Conservation (phyloP, 176 grass and related monocot species). For the Dendrocalamus sinicus region DNA sequence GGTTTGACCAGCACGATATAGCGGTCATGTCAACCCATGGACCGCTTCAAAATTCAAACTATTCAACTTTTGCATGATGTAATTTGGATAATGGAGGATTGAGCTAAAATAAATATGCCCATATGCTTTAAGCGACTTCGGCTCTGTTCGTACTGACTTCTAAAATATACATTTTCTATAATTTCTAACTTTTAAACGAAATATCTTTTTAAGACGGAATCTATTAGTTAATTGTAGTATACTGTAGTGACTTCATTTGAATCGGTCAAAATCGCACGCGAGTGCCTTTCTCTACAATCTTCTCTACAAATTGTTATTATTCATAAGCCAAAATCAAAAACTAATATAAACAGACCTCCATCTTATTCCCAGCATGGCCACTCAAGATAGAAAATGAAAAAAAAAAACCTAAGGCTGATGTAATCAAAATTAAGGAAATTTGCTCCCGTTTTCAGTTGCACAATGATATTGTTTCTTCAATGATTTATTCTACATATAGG, state of each 20-base stretch:
- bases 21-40: constrained; percentile 35
- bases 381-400: not conserved
- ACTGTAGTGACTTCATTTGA: too few species aligned
- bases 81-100: not conserved
- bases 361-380: not conserved
- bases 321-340: too few species aligned
- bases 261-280: too few species aligned
- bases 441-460: not conserved
- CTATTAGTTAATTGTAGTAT: too few species aligned
- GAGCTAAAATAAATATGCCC: not conserved
- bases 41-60: not conserved
- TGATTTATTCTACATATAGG: not conserved
- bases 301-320: too few species aligned
- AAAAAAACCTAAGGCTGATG: not conserved
- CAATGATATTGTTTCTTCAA: not conserved
- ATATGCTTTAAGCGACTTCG: not conserved
- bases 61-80: not conserved
- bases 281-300: too few species aligned
- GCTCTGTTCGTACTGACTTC: too few species aligned
- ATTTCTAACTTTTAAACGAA: too few species aligned
- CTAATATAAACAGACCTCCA: not conserved
- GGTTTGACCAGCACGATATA: constrained; percentile 28
- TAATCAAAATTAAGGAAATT: not conserved
- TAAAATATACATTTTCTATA: too few species aligned
- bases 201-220: too few species aligned